Evolutionary conservation across 164 flowering plant genomes (phyloP), one percentile per base, ranked within the genome.

Genomic region (Aristolochia contorta): DNA sequence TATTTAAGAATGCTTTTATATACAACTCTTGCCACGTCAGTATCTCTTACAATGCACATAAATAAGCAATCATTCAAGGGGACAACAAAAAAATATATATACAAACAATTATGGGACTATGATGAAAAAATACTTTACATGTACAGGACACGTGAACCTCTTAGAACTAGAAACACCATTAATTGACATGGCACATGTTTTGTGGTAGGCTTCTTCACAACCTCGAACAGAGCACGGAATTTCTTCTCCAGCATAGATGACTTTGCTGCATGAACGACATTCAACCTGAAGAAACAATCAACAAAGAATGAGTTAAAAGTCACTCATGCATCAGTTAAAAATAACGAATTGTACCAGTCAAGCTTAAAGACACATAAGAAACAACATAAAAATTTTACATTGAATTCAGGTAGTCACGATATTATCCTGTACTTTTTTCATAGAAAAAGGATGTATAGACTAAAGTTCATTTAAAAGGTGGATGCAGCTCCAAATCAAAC

Each of bases 101-200:
- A 20, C 32, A 21, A 4, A 57, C 14, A 37, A 43, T 3, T 9
- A 12, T 8, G 37, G 47, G 21, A 37, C 16, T n/a, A 9, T n/a
- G 21, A 18, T 37, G 18, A 6, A 16, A n/a, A 50, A 65, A 49
- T 50, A 62, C 4, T 63, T 82, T 82, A 92, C 96, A 87, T 92
- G 96, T 59, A 85, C 96, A 54, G 96, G 94, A 70, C 98, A 92
- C 79, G 79, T 87, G 77, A 92, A 87, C 32, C 72, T 83, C 59
- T 56, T 81, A 50, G 61, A 48, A 62, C 61, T 66, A 15, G 76
- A 70, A 67, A 74, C 62, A 13, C 74, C 72, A 45, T 74, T 69
- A 0, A 33, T 75, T 58, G 75, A 64, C 71, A 71, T 81, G 1
- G 74, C 94, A 74, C 98, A 93, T 43, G 0, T 32, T 22, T 61